Evolutionary conservation across 2,329 filamentous ascomycete species (phyloP), one percentile per base, ranked within the genome.

Genomic region (Achaetomium macrosporum): DNA sequence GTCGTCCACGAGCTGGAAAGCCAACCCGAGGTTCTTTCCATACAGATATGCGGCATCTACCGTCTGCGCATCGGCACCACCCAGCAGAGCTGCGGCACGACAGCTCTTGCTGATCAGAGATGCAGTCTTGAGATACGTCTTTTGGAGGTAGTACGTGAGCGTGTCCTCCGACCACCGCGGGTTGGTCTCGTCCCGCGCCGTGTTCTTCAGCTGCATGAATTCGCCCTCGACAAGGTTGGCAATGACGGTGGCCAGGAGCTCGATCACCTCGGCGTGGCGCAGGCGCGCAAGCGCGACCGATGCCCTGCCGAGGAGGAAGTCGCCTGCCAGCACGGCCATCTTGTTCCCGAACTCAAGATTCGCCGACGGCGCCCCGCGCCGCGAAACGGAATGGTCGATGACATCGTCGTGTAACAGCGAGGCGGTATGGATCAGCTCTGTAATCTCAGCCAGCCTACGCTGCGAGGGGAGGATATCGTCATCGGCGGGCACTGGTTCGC

Each of bases 151-250:
- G 73, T 99, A 97, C 25, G 83, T 81, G 57, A 99, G 80, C 1
- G 90, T 88, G 49, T 96, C 88, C 65, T 96, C 89, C 1, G 87
- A 93, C 81, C 88, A 97, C 10, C 79, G 74, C 1, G 92, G 92
- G 61, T 88, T 85, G 59, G 81, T 78, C 75, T 97, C 92, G 67
- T 96, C 92, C 59, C 82, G 78, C 42, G 88, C 88, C 1, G 93
- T 97, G 71, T 99, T 99, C 74, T 96, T 95, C 63, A 99, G 76
- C 75, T 99, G 93, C 93, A 99, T 99, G 75, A 99, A 97, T 71
- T 99, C 93, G 66, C 93, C 93, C 73, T 99, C 93, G 17, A 99
- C 91, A 25, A 99, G 76, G 68, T 99, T 99, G 42, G 93, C 92
- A 62, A 99, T 97, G 40, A 97, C 93, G 1, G 92, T 97, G 4